These are phyloP conservation scores for Oryza officinalis DNA, from an alignment of 176 grass and related monocot species.

Conservation along the genomic window DNA sequence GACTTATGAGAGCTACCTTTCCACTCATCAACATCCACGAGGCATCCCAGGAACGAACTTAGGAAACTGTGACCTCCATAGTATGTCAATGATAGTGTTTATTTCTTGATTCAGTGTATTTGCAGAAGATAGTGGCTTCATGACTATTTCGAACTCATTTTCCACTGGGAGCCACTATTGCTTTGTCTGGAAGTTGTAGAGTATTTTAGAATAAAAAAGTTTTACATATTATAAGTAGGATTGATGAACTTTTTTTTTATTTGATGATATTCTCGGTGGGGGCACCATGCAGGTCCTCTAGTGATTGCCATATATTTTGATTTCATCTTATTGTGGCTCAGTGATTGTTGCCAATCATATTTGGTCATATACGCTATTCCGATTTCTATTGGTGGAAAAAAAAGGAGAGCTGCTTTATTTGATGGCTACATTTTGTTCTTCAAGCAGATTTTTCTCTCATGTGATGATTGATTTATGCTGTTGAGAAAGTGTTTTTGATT, in stretches of 20 bases:
- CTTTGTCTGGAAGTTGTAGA: background rate
- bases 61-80: background rate
- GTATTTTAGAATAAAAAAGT: too few relatives aligned
- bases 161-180: background rate
- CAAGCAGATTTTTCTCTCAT: background rate
- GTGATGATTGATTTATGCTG: background rate
- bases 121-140: background rate
- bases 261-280: background rate
- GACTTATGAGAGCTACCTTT: constrained; percentile 26
- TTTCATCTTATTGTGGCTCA: background rate
- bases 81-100: background rate
- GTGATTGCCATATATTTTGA: background rate
- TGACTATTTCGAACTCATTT: background rate
- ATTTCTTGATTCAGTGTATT: background rate
- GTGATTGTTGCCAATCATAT: constrained; percentile 6
- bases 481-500: background rate
- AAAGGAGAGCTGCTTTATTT: background rate
- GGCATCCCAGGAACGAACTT: background rate
- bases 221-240: background rate
- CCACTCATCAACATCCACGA: background rate
- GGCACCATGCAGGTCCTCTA: too few relatives aligned
- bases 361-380: constrained; percentile 41
- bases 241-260: background rate
- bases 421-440: background rate
- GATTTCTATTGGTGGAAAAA: background rate